These are phyloP conservation scores for Exophiala calicioides DNA, from an alignment of 2,329 filamentous ascomycete species.

Conservation along the genomic window DNA sequence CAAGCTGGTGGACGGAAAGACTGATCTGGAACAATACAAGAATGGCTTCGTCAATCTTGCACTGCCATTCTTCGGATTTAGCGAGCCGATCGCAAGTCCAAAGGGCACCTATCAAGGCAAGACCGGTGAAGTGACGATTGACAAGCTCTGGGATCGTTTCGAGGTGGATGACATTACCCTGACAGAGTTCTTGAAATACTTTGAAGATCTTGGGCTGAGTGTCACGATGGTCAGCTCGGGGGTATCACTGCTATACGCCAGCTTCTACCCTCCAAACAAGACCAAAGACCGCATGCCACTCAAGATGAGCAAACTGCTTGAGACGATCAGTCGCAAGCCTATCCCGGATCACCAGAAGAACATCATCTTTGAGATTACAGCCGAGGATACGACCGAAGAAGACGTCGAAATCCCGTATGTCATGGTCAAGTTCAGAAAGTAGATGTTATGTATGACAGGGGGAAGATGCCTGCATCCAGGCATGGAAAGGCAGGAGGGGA, in stretches of 20 bases:
- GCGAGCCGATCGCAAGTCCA: constrained; percentile 89
- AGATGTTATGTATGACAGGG: no score
- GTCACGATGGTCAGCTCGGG: constrained; percentile 97
- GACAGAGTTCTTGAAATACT: constrained; percentile 77
- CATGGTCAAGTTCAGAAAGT: constrained; percentile 68
- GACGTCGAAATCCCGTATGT: constrained; percentile 98
- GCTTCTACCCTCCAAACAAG: constrained; percentile 83
- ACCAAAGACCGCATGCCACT: constrained; percentile 78
- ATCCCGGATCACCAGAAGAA: constrained; percentile 91
- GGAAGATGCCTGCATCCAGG: no score
- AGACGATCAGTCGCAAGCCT: constrained; percentile 86
- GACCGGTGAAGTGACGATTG: constrained; percentile 76
- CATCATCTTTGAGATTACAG: constrained; percentile 93
- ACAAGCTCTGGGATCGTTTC: constrained; percentile 98
- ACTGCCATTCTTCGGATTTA: constrained; percentile 96
- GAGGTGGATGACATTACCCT: constrained; percentile 81
- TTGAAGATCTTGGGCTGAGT: constrained; percentile 75
- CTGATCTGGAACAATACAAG: constrained; percentile 98
- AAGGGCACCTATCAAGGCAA: constrained; percentile 87
- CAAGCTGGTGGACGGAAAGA: constrained; percentile 95
- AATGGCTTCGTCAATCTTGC: constrained; percentile 98
- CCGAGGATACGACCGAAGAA: constrained; percentile 82
- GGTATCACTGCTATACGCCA: constrained; percentile 89
- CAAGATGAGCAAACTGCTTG: constrained; percentile 85
- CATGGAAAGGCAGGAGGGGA: no score